Evolutionary conservation across 2,329 filamentous ascomycete genomes (phyloP), one percentile per base, ranked within the genome.

Genomic region (Cladophialophora psammophila): DNA sequence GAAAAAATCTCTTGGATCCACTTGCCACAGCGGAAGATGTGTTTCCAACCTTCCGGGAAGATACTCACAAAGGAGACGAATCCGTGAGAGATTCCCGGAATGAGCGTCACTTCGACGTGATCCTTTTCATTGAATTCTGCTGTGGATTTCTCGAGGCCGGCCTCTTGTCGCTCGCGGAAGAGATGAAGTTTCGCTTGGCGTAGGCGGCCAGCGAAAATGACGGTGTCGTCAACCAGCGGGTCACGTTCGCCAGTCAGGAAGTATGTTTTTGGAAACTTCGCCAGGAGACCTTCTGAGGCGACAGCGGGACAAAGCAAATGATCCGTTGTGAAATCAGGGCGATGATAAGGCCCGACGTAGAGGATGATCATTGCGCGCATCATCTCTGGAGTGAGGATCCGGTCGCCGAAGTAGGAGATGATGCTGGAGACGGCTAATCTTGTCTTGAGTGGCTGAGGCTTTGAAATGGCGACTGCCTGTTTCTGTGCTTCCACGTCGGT

Each of bases 281-380:
- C 88, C 0, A 99, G 86, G 0, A 98, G 83, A 0, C 87, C 84
- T 72, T 97, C 94, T 0, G 95, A 95, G 0, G 95, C 94, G 0
- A 97, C 86, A 0, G 97, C 89, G 0, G 95, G 95, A 0, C 92
- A 96, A 2, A 99, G 87, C 0, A 97, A 86, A 76, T 93, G 97
- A 78, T 99, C 94, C 6, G 91, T 92, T 34, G 88, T 88, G 78
- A 99, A 98, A 76, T 98, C 93, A 0, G 95, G 95, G 0, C 94
- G 90, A 77, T 95, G 92, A 76, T 97, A 91, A 0, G 94, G 93
- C 0, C 95, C 95, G 63, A 99, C 91, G 77, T 99, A 99, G 3
- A 99, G 84, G 71, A 99, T 96, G 71, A 99, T 97, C 94, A 99
- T 98, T 70, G 94, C 93, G 36, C 95, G 91, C 91, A 98, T 97